Percentiles rank a stretch among this genome's conserved stretches.
These are phyloP conservation scores for Melastoma malabathricum DNA, from an alignment of 345 rosid species.

Conservation along the genomic window DNA sequence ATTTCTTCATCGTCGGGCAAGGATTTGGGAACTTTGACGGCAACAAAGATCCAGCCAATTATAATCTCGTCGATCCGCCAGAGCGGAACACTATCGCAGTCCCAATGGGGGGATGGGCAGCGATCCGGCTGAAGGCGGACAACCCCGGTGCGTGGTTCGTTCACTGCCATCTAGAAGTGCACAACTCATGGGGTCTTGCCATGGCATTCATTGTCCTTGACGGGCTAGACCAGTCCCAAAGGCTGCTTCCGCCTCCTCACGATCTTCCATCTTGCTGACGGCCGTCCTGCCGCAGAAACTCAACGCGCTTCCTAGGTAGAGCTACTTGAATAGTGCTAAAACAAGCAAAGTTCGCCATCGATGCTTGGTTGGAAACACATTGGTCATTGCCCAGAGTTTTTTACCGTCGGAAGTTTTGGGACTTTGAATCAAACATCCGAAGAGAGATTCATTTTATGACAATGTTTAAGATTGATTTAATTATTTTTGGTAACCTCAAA, in stretches of 20 bases:
- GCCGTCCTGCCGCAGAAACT: too few species aligned
- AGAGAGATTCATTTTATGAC: too few species aligned
- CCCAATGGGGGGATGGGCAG: slow-evolving; percentile 71
- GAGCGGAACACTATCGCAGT: slow-evolving; percentile 46
- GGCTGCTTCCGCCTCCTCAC: slow-evolving; percentile 36
- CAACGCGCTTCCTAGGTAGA: too few species aligned
- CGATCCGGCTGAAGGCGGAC: slow-evolving; percentile 41
- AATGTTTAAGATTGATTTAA: too few species aligned
- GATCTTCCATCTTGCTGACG: slow-evolving; percentile 43
- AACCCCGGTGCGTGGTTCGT: slow-evolving; percentile 81
- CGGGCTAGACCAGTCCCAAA: slow-evolving; percentile 22
- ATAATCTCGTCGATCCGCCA: slow-evolving; percentile 60
- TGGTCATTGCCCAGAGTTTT: neutral
- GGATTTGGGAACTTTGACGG: slow-evolving; percentile 55
- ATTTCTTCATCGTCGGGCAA: slow-evolving; percentile 46
- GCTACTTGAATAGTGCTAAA: too few species aligned
- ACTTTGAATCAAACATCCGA: too few species aligned
- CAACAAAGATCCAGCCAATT: slow-evolving; percentile 22
- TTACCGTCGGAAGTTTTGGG: too few species aligned
- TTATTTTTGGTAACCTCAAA: too few species aligned
- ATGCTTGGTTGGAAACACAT: too few species aligned
- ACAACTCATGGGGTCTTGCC: slow-evolving; percentile 56
- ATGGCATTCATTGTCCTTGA: slow-evolving; percentile 39
- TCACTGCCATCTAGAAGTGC: slow-evolving; percentile 59
- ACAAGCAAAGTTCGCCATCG: too few species aligned